A percentile compares a stretch with the other conserved stretches of the same genome.
Evolutionary conservation across 768 basidiomycete species (phyloP).

Genomic region (Pleurotus tuoliensis): DNA sequence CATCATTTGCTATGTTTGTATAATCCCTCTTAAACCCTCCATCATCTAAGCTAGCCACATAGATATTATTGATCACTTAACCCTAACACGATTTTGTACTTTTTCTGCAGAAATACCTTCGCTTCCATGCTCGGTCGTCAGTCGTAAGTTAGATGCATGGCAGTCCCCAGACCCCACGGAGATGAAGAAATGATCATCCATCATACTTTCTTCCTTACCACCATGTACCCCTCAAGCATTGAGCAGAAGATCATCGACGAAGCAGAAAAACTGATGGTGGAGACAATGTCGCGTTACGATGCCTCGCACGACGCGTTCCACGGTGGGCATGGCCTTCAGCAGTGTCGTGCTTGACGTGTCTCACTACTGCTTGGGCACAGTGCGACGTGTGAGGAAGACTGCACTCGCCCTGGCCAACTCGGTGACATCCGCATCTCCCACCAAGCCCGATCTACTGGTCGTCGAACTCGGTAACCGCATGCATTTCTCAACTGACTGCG

Average conservation of each 20-base stretch:
- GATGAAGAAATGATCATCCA: too few relatives aligned
- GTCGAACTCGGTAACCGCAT: constrained; percentile 61
- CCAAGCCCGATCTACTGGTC: constrained; percentile 63
- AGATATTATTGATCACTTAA: constrained; percentile 1
- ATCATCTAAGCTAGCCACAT: not conserved
- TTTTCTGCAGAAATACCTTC: too few relatives aligned
- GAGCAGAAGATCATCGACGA: constrained; percentile 51
- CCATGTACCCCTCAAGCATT: constrained; percentile 46
- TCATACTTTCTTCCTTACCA: too few relatives aligned
- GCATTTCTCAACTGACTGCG: not conserved
- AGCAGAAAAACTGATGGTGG: constrained; percentile 67
- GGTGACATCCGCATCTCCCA: constrained; percentile 21
- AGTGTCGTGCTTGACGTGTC: constrained; percentile 7
- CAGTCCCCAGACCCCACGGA: too few relatives aligned
- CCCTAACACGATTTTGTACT: not conserved
- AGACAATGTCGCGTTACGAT: constrained; percentile 75
- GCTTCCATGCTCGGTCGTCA: too few relatives aligned
- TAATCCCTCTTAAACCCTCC: constrained; percentile 1
- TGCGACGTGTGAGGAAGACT: constrained; percentile 77
- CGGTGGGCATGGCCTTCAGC: constrained; percentile 41
- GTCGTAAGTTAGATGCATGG: too few relatives aligned
- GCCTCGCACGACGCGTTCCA: constrained; percentile 80
- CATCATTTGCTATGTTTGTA: constrained; percentile 8
- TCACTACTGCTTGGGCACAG: constrained; percentile 30
- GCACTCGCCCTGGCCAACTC: constrained; percentile 64